Evolutionary conservation across 495 filamentous ascomycete genomes (phyloP), one percentile per base, ranked within the genome.

Genomic region (Penicillium tannophilum): DNA sequence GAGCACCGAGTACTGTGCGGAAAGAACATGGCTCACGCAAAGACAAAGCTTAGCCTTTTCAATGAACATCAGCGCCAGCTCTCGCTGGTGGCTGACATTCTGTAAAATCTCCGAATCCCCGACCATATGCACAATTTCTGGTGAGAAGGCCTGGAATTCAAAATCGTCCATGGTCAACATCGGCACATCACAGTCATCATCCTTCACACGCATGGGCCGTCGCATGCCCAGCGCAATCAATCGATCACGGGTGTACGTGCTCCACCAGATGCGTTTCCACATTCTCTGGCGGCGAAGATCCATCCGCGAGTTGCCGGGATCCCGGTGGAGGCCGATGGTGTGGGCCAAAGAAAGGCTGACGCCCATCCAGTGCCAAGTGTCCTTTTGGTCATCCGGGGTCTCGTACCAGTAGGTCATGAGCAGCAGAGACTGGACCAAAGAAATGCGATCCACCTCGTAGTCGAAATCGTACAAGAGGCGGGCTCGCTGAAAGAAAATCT

Each of bases 231-330:
- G 71, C 6, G 92, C 92, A 57, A 97, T 88, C 35, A 95, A 73
- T 43, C 91, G 89, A 72, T 97, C 92, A 43, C 91, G 86, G 81
- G 93, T 94, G 64, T 93, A 94, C 55, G 88, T 92, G 48, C 89
- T 92, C 92, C 92, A 96, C 92, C 92, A 97, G 55, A 97, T 91
- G 33, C 91, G 79, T 72, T 92, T 95, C 90, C 90, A 93, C 61
- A 96, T 76, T 59, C 84, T 86, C 64, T 90, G 87, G 68, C 85
- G 84, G 53, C 83, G 80, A 19, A 79, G 64, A 28, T 87, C 81
- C 88, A 93, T 91, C 57, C 80, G 85, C 42, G 86, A 88, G 42
- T 88, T 86, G 5, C 80, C 85, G 35, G 91, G 91, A 64, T 95
- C 88, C 44, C 89, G 86, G 71, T 95, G 89, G 3, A 94, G 77